These are phyloP conservation scores for Paxillus ammoniavirescens DNA, from an alignment of 768 basidiomycete species.

Conservation along the genomic window DNA sequence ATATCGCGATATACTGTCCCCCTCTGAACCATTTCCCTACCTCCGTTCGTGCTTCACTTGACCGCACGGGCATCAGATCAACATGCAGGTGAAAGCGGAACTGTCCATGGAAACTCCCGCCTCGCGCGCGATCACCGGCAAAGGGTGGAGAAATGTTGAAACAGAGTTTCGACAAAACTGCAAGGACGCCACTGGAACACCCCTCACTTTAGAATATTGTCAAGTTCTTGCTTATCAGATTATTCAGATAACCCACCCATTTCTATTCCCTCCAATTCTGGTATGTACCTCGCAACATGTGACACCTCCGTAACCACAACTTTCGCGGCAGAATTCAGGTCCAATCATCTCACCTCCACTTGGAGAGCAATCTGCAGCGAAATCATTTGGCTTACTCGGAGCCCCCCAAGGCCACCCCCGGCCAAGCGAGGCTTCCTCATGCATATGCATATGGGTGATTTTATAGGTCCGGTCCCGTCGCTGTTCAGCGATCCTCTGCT, in stretches of 20 bases:
- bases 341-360: not conserved
- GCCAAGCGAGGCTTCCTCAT: not conserved
- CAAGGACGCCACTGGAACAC: not conserved
- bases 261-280: not conserved
- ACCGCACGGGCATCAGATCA: constrained; percentile 16
- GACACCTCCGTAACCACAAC: not conserved
- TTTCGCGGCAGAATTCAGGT: constrained; percentile 3
- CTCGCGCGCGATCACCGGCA: constrained; percentile 14
- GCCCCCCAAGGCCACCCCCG: constrained; percentile 1
- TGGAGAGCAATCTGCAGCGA: not conserved
- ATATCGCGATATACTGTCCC: not conserved
- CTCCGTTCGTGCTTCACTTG: constrained; percentile 13
- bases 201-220: not conserved
- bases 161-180: constrained; percentile 4
- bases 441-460: not conserved
- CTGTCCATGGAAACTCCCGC: constrained; percentile 16
- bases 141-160: not conserved
- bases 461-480: constrained; percentile 12
- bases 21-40: not conserved
- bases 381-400: not conserved
- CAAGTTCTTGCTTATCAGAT: too few relatives aligned
- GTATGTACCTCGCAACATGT: not conserved
- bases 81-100: constrained; percentile 11
- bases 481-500: constrained; percentile 17
- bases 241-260: constrained; percentile 11